phyloP scores from a whole-genome alignment of 2,329 filamentous ascomycete species.

The Fusarium nanum region DNA sequence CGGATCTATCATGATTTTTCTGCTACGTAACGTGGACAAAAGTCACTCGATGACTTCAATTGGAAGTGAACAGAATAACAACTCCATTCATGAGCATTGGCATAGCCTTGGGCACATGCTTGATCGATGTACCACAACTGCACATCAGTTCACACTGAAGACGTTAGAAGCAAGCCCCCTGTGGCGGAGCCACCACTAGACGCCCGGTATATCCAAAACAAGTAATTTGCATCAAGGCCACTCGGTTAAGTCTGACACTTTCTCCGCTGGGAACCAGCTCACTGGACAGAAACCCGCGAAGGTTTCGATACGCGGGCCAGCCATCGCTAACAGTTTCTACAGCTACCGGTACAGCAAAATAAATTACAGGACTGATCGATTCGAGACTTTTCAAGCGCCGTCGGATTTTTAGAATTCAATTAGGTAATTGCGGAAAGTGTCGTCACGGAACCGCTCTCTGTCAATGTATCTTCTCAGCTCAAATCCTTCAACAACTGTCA shows the following conservation, averaged over 20 bases:
- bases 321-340: neutral
- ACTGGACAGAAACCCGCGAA: conserved; percentile 8
- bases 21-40: conserved; percentile 4
- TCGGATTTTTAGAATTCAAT: conserved; percentile 3
- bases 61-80: conserved; percentile 16
- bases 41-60: conserved; percentile 20
- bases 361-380: conserved; percentile 24
- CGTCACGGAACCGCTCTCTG: neutral
- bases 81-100: conserved; percentile 14
- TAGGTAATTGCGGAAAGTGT: conserved; percentile 15
- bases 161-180: conserved; percentile 19
- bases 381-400: conserved; percentile 1
- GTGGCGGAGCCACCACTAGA: conserved; percentile 30
- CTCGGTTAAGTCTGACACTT: conserved; percentile 26
- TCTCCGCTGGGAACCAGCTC: conserved; percentile 18
- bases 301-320: conserved; percentile 22
- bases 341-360: conserved; percentile 1
- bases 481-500: conserved; percentile 7
- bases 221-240: conserved; percentile 19
- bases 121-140: neutral
- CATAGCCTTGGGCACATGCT: conserved; percentile 1
- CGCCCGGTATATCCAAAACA: conserved; percentile 21
- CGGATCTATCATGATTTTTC: conserved; percentile 4
- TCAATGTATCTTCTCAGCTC: neutral
- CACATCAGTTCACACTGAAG: neutral